These are phyloP conservation scores for Immersiporthe knoxdaviesiana DNA, from an alignment of 2,329 filamentous ascomycete genomes.

Conservation along the genomic window DNA sequence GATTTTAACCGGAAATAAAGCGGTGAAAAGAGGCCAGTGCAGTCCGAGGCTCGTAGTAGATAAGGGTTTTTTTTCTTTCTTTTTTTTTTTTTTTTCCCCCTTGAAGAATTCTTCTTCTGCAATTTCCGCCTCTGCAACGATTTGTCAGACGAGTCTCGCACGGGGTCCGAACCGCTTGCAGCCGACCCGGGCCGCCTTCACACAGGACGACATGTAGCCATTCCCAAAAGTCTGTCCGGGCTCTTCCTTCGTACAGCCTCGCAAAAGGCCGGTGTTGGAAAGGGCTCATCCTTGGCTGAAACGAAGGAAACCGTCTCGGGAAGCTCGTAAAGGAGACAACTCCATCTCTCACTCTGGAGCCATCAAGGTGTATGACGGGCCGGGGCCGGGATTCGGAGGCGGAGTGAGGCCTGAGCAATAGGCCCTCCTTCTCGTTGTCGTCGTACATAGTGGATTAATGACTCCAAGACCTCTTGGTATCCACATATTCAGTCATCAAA, in stretches of 20 bases:
- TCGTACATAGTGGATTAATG: too few relatives aligned
- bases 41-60: neutral
- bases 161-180: neutral
- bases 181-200: neutral
- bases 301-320: neutral
- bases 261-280: neutral
- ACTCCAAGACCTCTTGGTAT: too few relatives aligned
- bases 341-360: neutral
- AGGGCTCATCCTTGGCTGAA: neutral
- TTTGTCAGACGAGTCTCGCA: neutral
- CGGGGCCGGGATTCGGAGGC: conserved; percentile 1
- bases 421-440: neutral
- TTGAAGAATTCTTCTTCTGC: neutral
- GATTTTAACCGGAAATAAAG: neutral
- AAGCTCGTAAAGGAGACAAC: neutral
- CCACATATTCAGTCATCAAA: conserved; percentile 25
- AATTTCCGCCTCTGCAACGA: neutral
- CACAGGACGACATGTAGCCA: neutral
- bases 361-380: neutral
- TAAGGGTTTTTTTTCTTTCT: too few relatives aligned
- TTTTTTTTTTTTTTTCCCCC: neutral
- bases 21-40: conserved; percentile 8
- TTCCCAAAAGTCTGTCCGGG: neutral
- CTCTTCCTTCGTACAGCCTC: neutral
- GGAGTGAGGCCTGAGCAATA: neutral